Conservation (phyloP, 352 stramenopile genomes). For the Globisporangium parvum region DNA sequence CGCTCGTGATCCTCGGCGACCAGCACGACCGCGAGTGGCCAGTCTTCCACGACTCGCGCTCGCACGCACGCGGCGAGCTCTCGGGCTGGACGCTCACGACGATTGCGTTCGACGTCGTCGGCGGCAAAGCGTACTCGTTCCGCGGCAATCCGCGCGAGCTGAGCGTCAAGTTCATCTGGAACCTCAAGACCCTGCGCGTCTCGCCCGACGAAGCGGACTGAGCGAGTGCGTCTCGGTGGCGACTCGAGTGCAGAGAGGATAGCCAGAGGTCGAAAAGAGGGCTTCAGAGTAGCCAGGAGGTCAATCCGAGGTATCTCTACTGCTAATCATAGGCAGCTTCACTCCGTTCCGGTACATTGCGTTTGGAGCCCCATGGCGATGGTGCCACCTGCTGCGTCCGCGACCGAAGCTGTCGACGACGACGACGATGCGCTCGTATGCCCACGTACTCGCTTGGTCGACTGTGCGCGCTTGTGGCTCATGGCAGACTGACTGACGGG, state of each 20-base stretch:
- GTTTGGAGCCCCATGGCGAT: too few species aligned
- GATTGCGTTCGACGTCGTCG: conserved; percentile 51
- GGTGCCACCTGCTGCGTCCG: not conserved
- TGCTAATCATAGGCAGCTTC: too few species aligned
- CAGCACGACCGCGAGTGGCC: conserved; percentile 52
- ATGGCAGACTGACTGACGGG: too few species aligned
- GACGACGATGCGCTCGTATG: conserved; percentile 18
- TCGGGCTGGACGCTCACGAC: conserved; percentile 70
- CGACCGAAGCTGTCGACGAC: conserved; percentile 14
- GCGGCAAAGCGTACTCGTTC: conserved; percentile 40
- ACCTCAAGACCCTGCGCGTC: conserved; percentile 37
- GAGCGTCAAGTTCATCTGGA: conserved; percentile 34
- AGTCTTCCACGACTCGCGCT: conserved; percentile 59
- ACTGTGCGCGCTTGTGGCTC: too few species aligned
- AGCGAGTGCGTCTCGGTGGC: not conserved
- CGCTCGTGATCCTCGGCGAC: conserved; percentile 56
- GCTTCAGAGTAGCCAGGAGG: too few species aligned
- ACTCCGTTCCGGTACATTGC: too few species aligned
- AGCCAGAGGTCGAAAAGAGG: not conserved
- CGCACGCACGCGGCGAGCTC: conserved; percentile 47
- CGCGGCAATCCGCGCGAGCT: conserved; percentile 31
- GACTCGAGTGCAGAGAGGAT: not conserved
- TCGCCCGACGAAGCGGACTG: conserved; percentile 10
- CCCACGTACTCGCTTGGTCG: not conserved
- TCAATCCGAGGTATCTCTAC: not conserved